Conservation (phyloP, 2,329 filamentous ascomycete species). For the Fonsecaea erecta region DNA sequence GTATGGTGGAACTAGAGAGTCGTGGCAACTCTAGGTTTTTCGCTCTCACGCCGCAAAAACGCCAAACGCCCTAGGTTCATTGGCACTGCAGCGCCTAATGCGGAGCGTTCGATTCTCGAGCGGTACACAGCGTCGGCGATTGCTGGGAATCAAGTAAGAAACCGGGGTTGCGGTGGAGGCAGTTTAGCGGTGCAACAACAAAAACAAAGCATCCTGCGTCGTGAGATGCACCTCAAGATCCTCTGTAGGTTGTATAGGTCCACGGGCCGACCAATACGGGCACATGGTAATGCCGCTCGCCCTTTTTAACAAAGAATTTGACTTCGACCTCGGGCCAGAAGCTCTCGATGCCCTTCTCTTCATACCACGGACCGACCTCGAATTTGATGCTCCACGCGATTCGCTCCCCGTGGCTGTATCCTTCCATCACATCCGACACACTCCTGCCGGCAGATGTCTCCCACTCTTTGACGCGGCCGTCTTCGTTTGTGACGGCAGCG, state of each 20-base stretch:
- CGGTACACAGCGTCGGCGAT: conserved; percentile 6
- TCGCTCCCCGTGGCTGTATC: conserved; percentile 42
- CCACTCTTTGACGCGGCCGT: conserved; percentile 54
- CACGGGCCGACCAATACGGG: conserved; percentile 56
- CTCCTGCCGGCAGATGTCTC: conserved; percentile 38
- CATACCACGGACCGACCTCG: conserved; percentile 53
- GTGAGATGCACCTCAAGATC: conserved; percentile 44
- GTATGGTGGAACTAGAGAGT: conserved; percentile 7
- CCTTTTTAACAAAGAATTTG: conserved; percentile 55
- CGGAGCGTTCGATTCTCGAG: conserved; percentile 15
- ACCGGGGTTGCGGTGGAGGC: not conserved
- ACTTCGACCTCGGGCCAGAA: conserved; percentile 59
- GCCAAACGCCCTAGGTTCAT: conserved; percentile 8
- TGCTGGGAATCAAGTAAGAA: conserved; percentile 4
- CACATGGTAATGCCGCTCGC: conserved; percentile 57
- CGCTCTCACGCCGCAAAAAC: conserved; percentile 1
- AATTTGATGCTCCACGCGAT: conserved; percentile 55
- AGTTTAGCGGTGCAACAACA: conserved; percentile 8
- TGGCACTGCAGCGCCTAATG: conserved; percentile 2
- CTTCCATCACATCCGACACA: conserved; percentile 36
- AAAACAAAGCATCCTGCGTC: not conserved
- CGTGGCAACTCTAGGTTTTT: conserved; percentile 12
- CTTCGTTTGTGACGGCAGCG: conserved; percentile 49
- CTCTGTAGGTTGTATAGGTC: conserved; percentile 58
- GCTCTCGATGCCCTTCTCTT: conserved; percentile 52